Conservation (phyloP, 2,329 filamentous ascomycete species). For the Phyllachora maydis region DNA sequence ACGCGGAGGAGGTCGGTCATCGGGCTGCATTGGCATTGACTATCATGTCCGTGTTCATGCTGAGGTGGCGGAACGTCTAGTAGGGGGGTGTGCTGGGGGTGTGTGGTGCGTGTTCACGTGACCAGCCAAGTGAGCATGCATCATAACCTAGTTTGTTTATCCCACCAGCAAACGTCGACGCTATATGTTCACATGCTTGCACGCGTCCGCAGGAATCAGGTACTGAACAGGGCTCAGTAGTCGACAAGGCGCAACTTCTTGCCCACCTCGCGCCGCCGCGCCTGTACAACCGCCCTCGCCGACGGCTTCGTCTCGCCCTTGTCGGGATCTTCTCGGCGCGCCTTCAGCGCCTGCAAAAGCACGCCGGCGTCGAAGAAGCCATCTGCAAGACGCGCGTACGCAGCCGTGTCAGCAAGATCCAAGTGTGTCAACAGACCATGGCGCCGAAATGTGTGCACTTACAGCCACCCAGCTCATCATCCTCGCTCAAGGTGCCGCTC, state of each 20-base stretch:
- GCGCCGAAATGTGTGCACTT: constrained; percentile 23
- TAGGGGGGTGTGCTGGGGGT: too few species aligned
- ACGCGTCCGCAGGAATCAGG: too few species aligned
- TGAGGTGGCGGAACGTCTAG: too few species aligned
- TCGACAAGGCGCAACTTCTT: constrained; percentile 53
- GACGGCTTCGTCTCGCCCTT: constrained; percentile 28
- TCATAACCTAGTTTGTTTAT: too few species aligned
- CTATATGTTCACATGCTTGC: too few species aligned
- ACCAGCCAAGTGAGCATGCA: too few species aligned
- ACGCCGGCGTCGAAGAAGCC: constrained; percentile 96
- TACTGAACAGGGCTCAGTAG: constrained; percentile 25
- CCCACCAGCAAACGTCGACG: too few species aligned
- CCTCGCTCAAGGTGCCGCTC: constrained; percentile 53
- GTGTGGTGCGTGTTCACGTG: too few species aligned
- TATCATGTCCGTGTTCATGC: too few species aligned
- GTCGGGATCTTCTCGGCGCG: constrained; percentile 34
- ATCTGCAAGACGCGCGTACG: constrained; percentile 49
- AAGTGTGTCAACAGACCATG: constrained; percentile 2
- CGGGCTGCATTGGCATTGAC: too few species aligned
- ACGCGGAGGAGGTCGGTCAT: constrained; percentile 79
- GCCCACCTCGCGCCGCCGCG: constrained; percentile 45
- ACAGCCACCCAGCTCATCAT: constrained; percentile 87
- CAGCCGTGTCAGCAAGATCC: constrained; percentile 4
- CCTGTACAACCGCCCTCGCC: constrained; percentile 37
- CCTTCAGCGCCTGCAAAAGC: constrained; percentile 73